phyloP scores from a whole-genome alignment of 1,284 basidiomycete genomes.

The Melampsora occidentalis region DNA sequence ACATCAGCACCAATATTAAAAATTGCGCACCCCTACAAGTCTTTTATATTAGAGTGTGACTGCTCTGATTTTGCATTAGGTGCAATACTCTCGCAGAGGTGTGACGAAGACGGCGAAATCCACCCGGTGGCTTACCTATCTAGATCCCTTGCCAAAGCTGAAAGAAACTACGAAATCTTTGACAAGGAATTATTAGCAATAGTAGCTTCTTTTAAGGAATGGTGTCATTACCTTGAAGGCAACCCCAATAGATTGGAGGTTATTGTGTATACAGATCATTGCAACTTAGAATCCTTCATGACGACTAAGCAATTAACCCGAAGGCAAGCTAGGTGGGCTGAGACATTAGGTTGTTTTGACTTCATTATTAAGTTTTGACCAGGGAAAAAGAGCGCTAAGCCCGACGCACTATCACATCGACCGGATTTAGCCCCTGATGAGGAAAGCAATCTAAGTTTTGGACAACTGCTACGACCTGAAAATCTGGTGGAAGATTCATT shows the following conservation, averaged over 20 bases:
- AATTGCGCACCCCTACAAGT: neutral
- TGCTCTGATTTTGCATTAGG: slow-evolving; percentile 1
- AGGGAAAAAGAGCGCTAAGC: neutral
- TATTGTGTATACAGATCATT: slow-evolving; percentile 3
- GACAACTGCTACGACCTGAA: neutral
- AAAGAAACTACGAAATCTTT: too few species aligned
- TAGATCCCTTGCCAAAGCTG: too few species aligned
- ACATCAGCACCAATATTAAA: too few species aligned
- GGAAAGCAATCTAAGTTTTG: neutral
- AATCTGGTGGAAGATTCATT: neutral
- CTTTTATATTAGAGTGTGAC: neutral
- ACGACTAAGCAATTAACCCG: neutral
- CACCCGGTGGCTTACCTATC: too few species aligned
- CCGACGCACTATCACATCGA: neutral
- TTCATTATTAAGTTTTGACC: neutral
- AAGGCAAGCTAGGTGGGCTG: neutral
- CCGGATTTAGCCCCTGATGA: neutral
- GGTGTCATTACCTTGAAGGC: neutral
- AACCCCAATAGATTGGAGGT: too few species aligned
- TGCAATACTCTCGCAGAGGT: neutral
- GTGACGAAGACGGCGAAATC: too few species aligned
- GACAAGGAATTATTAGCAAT: too few species aligned
- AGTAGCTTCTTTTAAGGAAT: neutral
- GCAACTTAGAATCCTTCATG: neutral
- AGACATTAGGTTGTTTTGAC: slow-evolving; percentile 4